Conservation (phyloP, 306 rosid genomes). For the Castanopsis chinensis region DNA sequence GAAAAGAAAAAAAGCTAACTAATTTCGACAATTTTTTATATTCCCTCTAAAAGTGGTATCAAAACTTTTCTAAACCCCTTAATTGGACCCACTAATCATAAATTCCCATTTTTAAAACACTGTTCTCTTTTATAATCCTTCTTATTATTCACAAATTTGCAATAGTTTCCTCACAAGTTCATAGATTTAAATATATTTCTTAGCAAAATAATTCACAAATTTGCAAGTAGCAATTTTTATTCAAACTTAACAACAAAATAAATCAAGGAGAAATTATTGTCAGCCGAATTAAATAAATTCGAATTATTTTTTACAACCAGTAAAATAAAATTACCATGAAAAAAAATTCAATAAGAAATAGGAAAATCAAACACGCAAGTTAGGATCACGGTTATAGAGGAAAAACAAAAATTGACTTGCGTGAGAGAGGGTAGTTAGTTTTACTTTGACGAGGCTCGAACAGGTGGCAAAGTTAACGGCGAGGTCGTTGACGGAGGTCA, state of each 20-base stretch:
- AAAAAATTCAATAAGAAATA: background rate
- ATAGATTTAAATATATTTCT: background rate
- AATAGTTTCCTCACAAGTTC: too few species aligned
- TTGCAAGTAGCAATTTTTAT: background rate
- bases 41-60: fast-evolving
- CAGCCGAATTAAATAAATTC: background rate
- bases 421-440: background rate
- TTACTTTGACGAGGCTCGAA: slow-evolving; percentile 74
- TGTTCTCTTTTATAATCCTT: too few species aligned
- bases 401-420: background rate
- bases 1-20: too few species aligned
- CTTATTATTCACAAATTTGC: too few species aligned
- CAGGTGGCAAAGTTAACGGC: slow-evolving; percentile 72
- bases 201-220: background rate
- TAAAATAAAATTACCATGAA: background rate
- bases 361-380: background rate
- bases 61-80: too few species aligned
- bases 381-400: background rate
- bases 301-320: background rate
- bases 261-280: background rate
- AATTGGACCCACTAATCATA: too few species aligned
- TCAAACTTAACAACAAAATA: background rate
- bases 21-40: too few species aligned
- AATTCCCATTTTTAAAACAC: too few species aligned
- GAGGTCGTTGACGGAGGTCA: slow-evolving; percentile 82